Conservation (phyloP, 129 eudicot species). For the Flaveria ramosissima region DNA sequence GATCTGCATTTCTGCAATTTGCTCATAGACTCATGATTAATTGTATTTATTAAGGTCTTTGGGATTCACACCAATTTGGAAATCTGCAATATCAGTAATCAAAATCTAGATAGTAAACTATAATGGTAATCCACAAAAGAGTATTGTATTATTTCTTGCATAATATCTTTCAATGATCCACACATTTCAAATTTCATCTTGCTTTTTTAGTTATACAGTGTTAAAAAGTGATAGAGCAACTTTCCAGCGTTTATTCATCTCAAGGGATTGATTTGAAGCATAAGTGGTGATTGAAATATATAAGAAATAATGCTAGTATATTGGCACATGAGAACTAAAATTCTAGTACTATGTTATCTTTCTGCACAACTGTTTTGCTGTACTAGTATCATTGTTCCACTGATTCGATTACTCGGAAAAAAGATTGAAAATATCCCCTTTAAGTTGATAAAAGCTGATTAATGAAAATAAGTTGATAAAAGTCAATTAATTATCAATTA, state of each 20-base stretch:
- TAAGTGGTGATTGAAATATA: background rate
- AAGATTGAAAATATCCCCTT: background rate
- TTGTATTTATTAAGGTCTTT: background rate
- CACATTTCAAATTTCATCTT: background rate
- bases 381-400: background rate
- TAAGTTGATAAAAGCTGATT: background rate
- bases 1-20: slow-evolving; percentile 7
- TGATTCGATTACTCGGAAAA: background rate
- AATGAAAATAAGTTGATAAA: background rate
- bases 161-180: background rate
- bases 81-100: background rate
- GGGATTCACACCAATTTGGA: slow-evolving; percentile 1
- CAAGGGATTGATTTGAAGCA: background rate
- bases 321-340: background rate
- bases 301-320: background rate
- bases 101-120: background rate
- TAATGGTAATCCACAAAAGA: background rate
- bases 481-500: background rate
- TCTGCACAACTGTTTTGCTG: background rate
- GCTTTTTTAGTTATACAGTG: background rate
- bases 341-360: background rate
- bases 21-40: background rate
- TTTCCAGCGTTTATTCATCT: background rate
- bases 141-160: background rate
- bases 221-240: background rate